phyloP scores from a whole-genome alignment of 169 alveolate species.

The Besnoitia besnoiti region DNA sequence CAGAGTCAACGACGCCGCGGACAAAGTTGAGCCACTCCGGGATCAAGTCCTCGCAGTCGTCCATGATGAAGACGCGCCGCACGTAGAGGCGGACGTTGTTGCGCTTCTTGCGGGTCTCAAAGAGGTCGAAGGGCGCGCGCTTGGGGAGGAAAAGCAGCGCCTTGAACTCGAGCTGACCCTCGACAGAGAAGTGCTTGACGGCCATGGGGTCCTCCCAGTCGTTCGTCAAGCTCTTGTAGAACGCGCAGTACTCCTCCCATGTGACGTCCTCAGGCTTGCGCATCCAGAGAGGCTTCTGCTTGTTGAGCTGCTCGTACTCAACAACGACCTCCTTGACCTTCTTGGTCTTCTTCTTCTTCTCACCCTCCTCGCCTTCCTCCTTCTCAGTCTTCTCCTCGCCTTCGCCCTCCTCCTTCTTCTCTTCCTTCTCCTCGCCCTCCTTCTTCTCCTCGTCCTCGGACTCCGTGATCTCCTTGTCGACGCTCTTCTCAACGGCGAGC shows the following conservation, averaged over 20 bases:
- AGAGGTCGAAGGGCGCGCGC: conserved; percentile 99
- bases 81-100: conserved; percentile 99
- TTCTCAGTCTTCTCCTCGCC: conserved; percentile 80
- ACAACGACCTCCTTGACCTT: conserved; percentile 96
- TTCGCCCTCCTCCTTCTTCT: conserved; percentile 77
- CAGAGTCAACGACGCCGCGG: conserved; percentile 99
- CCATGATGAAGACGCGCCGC: conserved; percentile 99
- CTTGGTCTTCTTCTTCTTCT: conserved; percentile 95
- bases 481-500: conserved; percentile 96
- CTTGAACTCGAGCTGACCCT: conserved; percentile 98
- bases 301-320: conserved; percentile 97
- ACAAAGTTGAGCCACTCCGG: conserved; percentile 99
- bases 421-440: conserved; percentile 78
- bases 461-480: conserved; percentile 98
- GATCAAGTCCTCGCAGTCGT: conserved; percentile 99
- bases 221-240: conserved; percentile 98
- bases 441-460: conserved; percentile 95
- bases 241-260: conserved; percentile 98
- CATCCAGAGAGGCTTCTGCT: conserved; percentile 99
- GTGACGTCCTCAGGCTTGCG: conserved; percentile 98
- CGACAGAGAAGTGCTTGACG: conserved; percentile 98
- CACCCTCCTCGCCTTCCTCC: conserved; percentile 86
- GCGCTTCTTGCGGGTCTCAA: conserved; percentile 98
- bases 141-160: conserved; percentile 99
- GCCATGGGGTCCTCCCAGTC: conserved; percentile 99